phyloP scores from a whole-genome alignment of 371 early-diverging fungal species.

The Mortierella sp. region DNA sequence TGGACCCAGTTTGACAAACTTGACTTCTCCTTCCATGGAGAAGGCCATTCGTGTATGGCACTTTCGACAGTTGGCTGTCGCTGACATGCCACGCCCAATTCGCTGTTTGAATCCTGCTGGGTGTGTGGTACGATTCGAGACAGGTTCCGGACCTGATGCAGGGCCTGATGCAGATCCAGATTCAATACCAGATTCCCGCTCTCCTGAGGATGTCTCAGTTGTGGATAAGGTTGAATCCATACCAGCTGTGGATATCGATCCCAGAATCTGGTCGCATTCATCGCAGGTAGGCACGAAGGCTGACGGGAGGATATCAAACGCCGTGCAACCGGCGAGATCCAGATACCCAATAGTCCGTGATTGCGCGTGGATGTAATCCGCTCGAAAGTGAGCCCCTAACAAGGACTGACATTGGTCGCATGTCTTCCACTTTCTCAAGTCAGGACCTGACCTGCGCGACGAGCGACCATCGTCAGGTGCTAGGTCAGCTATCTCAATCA shows the following conservation, averaged over 20 bases:
- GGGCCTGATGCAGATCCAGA: not conserved
- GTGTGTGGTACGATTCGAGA: not conserved
- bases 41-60: conserved; percentile 56
- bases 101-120: conserved; percentile 27
- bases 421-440: conserved; percentile 68
- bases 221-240: too few relatives aligned
- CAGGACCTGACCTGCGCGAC: conserved; percentile 17
- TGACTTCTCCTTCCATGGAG: conserved; percentile 56
- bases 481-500: conserved; percentile 65
- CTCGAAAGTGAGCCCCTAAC: conserved; percentile 67
- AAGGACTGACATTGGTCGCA: conserved; percentile 77
- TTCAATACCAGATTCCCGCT: not conserved
- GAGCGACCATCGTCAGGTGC: conserved; percentile 30
- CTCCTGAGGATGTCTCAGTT: too few relatives aligned
- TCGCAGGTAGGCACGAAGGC: conserved; percentile 74
- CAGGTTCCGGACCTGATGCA: not conserved
- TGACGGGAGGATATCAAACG: conserved; percentile 75
- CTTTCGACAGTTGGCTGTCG: conserved; percentile 59
- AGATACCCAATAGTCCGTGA: conserved; percentile 74
- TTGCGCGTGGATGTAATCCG: conserved; percentile 68
- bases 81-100: conserved; percentile 39
- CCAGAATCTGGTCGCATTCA: conserved; percentile 53
- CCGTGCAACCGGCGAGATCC: conserved; percentile 74
- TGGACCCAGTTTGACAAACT: conserved; percentile 61
- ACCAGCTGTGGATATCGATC: not conserved